phyloP scores from a whole-genome alignment of 192 early-diverging fungal species.

The Neocallimastix lanati region DNA sequence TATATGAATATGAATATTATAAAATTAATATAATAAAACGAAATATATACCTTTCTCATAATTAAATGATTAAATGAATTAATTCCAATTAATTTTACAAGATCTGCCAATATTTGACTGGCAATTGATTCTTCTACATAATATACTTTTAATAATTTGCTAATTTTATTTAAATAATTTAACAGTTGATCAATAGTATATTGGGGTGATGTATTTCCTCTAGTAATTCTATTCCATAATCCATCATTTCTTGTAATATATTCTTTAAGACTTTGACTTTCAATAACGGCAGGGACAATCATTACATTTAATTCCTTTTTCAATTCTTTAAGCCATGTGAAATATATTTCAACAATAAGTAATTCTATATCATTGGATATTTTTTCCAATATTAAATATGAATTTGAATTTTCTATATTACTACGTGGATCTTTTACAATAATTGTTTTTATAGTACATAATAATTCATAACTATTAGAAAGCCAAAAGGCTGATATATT shows the following conservation, averaged over 20 bases:
- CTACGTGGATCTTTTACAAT: conserved; percentile 16
- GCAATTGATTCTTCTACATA: conserved; percentile 84
- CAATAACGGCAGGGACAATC: conserved; percentile 93
- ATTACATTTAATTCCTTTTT: conserved; percentile 87
- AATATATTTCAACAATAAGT: conserved; percentile 84
- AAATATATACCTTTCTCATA: conserved; percentile 76
- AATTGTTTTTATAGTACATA: not conserved
- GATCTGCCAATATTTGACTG: conserved; percentile 82
- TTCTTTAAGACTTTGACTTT: conserved; percentile 83
- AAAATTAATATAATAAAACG: no score
- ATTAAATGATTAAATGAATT: conserved; percentile 93
- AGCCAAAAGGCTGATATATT: conserved; percentile 91
- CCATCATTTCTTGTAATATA: conserved; percentile 86
- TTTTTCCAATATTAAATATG: conserved; percentile 64
- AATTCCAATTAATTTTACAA: conserved; percentile 84
- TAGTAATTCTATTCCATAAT: conserved; percentile 79
- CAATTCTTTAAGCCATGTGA: conserved; percentile 93
- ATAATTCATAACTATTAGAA: conserved; percentile 87
- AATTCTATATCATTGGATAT: conserved; percentile 79
- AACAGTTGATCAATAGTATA: conserved; percentile 91
- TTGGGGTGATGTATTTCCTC: conserved; percentile 34
- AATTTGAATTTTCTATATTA: not conserved
- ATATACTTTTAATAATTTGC: conserved; percentile 90
- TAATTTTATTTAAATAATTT: conserved; percentile 83
- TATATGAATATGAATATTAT: no score